Evolutionary conservation across 345 rosid species (phyloP).

Genomic region (Eucalyptus urophylla): DNA sequence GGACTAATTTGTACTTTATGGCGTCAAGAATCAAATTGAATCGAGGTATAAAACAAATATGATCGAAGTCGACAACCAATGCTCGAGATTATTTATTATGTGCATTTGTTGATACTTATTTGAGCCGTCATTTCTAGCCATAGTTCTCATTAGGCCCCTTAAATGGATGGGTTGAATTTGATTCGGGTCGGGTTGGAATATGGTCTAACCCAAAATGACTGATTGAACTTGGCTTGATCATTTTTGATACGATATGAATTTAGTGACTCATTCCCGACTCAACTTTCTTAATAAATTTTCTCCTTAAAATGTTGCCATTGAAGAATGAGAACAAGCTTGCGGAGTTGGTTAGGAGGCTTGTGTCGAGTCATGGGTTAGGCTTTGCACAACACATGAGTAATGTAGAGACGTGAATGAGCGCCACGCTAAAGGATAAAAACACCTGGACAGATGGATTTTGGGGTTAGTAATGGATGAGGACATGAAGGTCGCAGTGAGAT

Average conservation of each 20-base stretch:
- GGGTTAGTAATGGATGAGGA: neutral
- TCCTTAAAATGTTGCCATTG: neutral
- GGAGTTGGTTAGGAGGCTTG: neutral
- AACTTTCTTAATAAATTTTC: neutral
- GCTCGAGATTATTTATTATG: neutral
- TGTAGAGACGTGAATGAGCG: neutral
- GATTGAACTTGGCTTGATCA: neutral
- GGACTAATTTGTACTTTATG: neutral
- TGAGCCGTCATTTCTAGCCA: neutral
- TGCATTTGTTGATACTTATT: neutral
- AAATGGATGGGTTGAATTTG: accelerated
- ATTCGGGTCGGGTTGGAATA: accelerated
- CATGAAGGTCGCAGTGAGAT: neutral
- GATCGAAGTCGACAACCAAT: neutral
- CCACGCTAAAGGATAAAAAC: neutral
- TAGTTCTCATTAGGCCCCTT: neutral
- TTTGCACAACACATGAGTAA: neutral
- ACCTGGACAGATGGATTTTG: neutral
- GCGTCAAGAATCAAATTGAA: neutral
- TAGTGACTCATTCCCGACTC: accelerated
- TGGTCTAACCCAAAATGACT: accelerated
- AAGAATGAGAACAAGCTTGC: neutral
- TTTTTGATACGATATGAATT: accelerated
- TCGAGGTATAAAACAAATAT: neutral
- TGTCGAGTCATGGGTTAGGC: neutral